Evolutionary conservation across 2,329 filamentous ascomycete species (phyloP).

Genomic region (Bertia moriformis): DNA sequence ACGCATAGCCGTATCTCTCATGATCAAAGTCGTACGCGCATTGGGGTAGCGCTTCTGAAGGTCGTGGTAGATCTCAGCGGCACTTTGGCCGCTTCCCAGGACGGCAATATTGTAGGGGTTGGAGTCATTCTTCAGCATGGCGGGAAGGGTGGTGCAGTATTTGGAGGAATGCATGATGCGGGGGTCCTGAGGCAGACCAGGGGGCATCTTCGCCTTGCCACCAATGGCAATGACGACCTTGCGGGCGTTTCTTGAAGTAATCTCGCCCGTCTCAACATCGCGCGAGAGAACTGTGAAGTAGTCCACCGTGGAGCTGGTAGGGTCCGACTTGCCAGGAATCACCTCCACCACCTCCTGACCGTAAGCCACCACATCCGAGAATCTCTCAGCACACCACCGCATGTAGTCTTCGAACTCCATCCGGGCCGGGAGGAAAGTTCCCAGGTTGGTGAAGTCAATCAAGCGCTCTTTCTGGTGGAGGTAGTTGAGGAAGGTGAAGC

Average conservation of each 20-base stretch:
- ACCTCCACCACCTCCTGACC: conserved; percentile 64
- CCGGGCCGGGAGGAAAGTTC: conserved; percentile 74
- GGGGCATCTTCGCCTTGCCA: conserved; percentile 55
- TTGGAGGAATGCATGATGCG: conserved; percentile 78
- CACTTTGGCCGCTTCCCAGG: conserved; percentile 79
- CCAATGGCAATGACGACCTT: conserved; percentile 50
- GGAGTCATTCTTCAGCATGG: conserved; percentile 39
- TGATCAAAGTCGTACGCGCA: conserved; percentile 61
- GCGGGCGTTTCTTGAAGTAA: conserved; percentile 37
- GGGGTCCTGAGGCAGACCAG: conserved; percentile 54
- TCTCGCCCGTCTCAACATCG: conserved; percentile 39
- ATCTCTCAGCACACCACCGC: conserved; percentile 75
- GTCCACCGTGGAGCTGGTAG: conserved; percentile 34
- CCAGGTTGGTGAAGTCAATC: conserved; percentile 78
- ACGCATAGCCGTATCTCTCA: conserved; percentile 68
- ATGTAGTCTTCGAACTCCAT: conserved; percentile 93
- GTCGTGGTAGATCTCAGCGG: conserved; percentile 89
- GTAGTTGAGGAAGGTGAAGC: conserved; percentile 95
- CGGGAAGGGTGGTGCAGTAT: conserved; percentile 53
- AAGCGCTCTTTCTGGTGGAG: conserved; percentile 69
- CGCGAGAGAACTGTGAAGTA: conserved; percentile 55
- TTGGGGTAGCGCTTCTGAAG: conserved; percentile 72
- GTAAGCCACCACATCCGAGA: conserved; percentile 61
- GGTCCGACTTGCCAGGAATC: conserved; percentile 35
- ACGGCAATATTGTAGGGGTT: conserved; percentile 64